These are phyloP conservation scores for Populus tomentosa DNA, from an alignment of 441 rosid species.

Conservation along the genomic window DNA sequence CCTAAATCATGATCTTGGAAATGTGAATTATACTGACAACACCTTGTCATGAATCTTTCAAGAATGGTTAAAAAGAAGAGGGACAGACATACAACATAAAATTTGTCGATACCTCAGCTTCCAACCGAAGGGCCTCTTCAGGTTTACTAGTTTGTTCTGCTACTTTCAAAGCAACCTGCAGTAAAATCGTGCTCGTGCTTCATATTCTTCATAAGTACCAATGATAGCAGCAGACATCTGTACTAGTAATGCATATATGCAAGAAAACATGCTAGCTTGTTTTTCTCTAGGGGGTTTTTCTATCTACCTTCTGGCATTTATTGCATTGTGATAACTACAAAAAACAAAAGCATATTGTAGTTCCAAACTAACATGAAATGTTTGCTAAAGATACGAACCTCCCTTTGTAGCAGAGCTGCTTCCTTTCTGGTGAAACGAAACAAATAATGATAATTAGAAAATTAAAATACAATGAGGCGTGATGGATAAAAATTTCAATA, in stretches of 20 bases:
- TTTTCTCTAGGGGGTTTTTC: not conserved
- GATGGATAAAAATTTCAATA: constrained; percentile 4
- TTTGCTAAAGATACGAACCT: constrained; percentile 45
- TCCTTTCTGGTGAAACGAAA: constrained; percentile 61
- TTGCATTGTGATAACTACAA: not conserved
- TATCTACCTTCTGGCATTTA: not conserved
- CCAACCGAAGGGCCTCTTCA: constrained; percentile 57
- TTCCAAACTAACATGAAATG: not conserved
- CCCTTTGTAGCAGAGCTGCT: constrained; percentile 82
- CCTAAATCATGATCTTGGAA: constrained; percentile 33
- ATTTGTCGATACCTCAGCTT: constrained; percentile 68
- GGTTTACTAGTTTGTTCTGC: constrained; percentile 50
- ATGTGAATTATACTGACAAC: constrained; percentile 6
- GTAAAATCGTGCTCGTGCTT: constrained; percentile 8
- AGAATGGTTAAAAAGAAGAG: constrained; percentile 2
- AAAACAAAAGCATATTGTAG: not conserved
- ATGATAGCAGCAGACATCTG: not conserved
- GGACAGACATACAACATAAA: constrained; percentile 13
- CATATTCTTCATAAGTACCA: not conserved
- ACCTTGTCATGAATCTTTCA: constrained; percentile 1
- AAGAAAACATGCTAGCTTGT: not conserved
- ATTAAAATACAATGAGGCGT: constrained; percentile 1
- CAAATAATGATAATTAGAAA: constrained; percentile 20
- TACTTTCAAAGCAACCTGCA: constrained; percentile 65
- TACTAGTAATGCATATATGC: not conserved